Percentiles rank a stretch among this genome's conserved stretches.
These are phyloP conservation scores for Hypocreales sp. DNA, from an alignment of 2,329 filamentous ascomycete genomes.

Conservation along the genomic window DNA sequence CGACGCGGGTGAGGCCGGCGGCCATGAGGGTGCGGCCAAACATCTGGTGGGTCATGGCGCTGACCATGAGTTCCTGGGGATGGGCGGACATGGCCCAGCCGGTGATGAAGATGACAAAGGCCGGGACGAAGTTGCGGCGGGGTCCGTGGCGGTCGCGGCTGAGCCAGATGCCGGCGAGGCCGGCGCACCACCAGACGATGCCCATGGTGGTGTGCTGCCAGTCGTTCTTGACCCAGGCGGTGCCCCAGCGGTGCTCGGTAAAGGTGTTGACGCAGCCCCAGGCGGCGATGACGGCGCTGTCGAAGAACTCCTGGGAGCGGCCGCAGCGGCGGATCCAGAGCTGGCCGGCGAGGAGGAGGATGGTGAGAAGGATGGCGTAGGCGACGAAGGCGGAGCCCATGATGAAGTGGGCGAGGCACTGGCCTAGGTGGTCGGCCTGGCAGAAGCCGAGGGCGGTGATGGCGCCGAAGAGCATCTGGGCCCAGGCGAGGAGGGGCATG, in stretches of 20 bases:
- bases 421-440: conserved; percentile 75
- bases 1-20: conserved; percentile 66
- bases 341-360: conserved; percentile 79
- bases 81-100: conserved; percentile 94
- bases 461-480: conserved; percentile 90
- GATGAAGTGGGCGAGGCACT: conserved; percentile 94
- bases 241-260: conserved; percentile 91
- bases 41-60: conserved; percentile 71
- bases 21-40: conserved; percentile 96
- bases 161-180: conserved; percentile 82
- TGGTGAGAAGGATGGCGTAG: conserved; percentile 77
- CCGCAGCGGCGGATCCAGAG: conserved; percentile 69
- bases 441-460: conserved; percentile 90
- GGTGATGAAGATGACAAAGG: conserved; percentile 78
- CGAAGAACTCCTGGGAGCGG: conserved; percentile 92
- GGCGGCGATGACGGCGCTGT: conserved; percentile 74
- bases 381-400: conserved; percentile 96
- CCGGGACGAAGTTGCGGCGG: conserved; percentile 85
- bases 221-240: conserved; percentile 79
- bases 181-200: conserved; percentile 96
- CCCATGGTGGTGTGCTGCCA: conserved; percentile 99
- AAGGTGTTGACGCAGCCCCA: conserved; percentile 99
- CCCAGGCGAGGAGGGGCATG: conserved; percentile 77
- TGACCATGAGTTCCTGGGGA: conserved; percentile 69
- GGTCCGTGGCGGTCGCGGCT: conserved; percentile 75